phyloP scores from a whole-genome alignment of 768 basidiomycete genomes.

The Ramaria rubella region DNA sequence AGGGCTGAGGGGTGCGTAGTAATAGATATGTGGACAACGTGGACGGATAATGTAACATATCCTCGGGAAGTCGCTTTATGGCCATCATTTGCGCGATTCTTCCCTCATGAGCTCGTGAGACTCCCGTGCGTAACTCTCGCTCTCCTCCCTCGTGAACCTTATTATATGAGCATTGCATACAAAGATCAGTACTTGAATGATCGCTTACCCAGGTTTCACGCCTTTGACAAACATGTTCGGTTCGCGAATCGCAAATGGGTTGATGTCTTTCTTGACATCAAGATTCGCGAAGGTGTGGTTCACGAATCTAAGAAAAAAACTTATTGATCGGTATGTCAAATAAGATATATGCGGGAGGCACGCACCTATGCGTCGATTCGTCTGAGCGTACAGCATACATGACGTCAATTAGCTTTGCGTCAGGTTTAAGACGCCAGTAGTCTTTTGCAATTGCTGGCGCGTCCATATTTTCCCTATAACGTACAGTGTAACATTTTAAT shows the following conservation, averaged over 20 bases:
- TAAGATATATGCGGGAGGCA: background rate
- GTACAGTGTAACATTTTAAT: background rate
- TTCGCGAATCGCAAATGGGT: constrained; percentile 85
- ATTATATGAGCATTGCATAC: background rate
- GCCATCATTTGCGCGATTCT: constrained; percentile 11
- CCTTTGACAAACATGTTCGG: constrained; percentile 85
- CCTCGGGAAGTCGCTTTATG: no score
- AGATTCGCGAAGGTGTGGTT: constrained; percentile 95
- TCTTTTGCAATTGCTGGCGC: constrained; percentile 90
- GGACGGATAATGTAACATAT: no score
- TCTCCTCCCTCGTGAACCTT: constrained; percentile 64
- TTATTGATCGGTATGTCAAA: background rate
- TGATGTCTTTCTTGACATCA: constrained; percentile 67
- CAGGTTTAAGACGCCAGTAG: constrained; percentile 76
- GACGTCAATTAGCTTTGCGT: constrained; percentile 81
- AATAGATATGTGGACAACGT: no score
- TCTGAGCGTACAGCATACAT: constrained; percentile 90
- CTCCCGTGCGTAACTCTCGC: constrained; percentile 56
- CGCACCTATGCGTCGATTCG: constrained; percentile 68
- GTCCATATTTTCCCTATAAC: constrained; percentile 51
- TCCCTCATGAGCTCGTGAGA: constrained; percentile 49
- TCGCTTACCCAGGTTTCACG: constrained; percentile 57
- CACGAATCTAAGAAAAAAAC: constrained; percentile 57
- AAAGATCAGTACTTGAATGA: background rate
- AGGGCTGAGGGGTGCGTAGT: no score